A percentile compares a stretch with the other conserved stretches of the same genome.
phyloP scores from a whole-genome alignment of 768 basidiomycete species.

The Terana coerulea region DNA sequence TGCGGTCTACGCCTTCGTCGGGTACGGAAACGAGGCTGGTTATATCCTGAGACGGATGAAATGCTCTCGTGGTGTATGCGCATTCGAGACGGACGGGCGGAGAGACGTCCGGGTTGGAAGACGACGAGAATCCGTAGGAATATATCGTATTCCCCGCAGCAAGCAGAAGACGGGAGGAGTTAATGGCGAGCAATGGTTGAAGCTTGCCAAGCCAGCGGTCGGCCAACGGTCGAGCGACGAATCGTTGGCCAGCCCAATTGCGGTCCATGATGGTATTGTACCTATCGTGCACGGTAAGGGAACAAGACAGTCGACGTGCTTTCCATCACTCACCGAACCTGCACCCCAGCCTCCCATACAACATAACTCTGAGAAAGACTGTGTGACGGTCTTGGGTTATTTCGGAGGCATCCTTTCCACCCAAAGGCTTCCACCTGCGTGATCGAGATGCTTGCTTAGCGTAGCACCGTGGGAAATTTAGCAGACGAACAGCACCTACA shows the following conservation, averaged over 20 bases:
- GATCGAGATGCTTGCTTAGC: constrained; percentile 1
- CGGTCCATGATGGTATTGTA: constrained; percentile 52
- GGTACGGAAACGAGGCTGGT: constrained; percentile 26
- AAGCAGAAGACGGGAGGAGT: constrained; percentile 50
- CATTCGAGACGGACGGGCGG: constrained; percentile 24
- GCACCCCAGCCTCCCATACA: constrained; percentile 40
- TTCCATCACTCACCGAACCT: constrained; percentile 34
- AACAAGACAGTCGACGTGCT: background rate
- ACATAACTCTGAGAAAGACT: constrained; percentile 43
- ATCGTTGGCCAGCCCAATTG: constrained; percentile 47
- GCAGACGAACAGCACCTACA: constrained; percentile 35
- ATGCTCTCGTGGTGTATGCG: constrained; percentile 19
- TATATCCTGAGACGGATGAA: constrained; percentile 28
- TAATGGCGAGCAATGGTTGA: constrained; percentile 56
- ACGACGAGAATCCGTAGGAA: constrained; percentile 47
- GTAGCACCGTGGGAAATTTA: constrained; percentile 3
- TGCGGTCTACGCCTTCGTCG: constrained; percentile 23
- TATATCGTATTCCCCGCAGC: constrained; percentile 57
- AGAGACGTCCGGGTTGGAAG: constrained; percentile 6
- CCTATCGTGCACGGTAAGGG: constrained; percentile 12
- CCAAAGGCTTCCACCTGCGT: constrained; percentile 59
- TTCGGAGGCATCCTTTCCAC: constrained; percentile 50
- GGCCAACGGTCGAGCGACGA: constrained; percentile 64
- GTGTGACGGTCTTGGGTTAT: constrained; percentile 50
- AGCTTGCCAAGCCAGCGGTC: constrained; percentile 52